Percentiles rank a stretch among this genome's conserved stretches.
phyloP scores from a whole-genome alignment of 306 rosid genomes.

The Prunus campanulata region DNA sequence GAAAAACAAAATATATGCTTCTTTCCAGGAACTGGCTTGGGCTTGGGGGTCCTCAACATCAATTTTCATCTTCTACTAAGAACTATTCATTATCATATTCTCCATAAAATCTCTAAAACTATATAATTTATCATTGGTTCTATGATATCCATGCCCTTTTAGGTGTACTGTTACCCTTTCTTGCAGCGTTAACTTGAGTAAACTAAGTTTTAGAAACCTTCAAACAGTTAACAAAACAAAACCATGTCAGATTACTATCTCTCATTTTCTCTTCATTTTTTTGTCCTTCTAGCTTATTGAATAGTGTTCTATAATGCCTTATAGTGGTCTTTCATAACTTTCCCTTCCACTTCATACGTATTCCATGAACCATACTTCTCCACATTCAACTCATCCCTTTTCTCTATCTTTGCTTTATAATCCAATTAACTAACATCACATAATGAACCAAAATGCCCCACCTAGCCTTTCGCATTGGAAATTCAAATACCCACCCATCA shows the following conservation, averaged over 20 bases:
- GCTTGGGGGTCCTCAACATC: background rate
- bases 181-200: background rate
- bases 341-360: background rate
- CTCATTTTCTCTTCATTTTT: background rate
- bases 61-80: background rate
- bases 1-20: background rate
- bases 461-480: background rate
- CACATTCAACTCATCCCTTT: background rate
- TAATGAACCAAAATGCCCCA: background rate
- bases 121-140: background rate
- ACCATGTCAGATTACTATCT: background rate
- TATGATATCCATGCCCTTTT: background rate
- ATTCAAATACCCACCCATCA: background rate
- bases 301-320: background rate
- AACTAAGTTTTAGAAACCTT: background rate
- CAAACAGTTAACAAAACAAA: background rate
- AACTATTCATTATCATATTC: background rate
- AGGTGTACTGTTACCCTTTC: background rate
- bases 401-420: background rate
- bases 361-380: background rate
- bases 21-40: background rate
- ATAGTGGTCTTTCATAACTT: background rate
- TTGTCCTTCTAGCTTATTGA: background rate
- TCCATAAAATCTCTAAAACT: background rate
- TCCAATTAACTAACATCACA: background rate